phyloP scores from a whole-genome alignment of 2,329 filamentous ascomycete species.

The Myrmaecium sp. region DNA sequence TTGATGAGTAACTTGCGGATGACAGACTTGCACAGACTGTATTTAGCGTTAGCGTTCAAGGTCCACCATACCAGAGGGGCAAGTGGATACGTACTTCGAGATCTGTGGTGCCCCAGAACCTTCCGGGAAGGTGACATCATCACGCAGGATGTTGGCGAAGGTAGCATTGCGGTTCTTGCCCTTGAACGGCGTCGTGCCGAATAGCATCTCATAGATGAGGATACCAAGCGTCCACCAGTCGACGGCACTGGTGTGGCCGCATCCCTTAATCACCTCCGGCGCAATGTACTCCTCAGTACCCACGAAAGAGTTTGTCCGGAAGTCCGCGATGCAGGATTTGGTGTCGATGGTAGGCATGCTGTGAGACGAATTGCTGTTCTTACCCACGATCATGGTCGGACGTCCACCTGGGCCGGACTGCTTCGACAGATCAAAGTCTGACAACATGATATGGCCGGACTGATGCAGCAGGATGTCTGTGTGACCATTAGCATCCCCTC shows the following conservation, averaged over 20 bases:
- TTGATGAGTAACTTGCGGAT: conserved; percentile 97
- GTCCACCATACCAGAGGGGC: neutral
- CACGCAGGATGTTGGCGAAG: conserved; percentile 89
- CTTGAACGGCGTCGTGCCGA: conserved; percentile 96
- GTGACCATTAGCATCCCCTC: conserved; percentile 1
- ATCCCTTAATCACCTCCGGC: conserved; percentile 96
- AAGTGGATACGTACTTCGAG: conserved; percentile 55
- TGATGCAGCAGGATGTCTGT: conserved; percentile 92
- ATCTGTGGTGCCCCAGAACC: conserved; percentile 68
- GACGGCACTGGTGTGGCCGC: conserved; percentile 92
- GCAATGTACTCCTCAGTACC: conserved; percentile 98
- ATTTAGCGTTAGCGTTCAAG: conserved; percentile 14
- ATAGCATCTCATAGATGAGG: conserved; percentile 96
- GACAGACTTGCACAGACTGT: conserved; percentile 86
- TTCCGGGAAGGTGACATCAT: conserved; percentile 93
- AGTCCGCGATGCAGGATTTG: conserved; percentile 94
- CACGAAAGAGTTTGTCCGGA: conserved; percentile 95
- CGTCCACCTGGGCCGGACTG: conserved; percentile 92
- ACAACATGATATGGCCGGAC: conserved; percentile 99
- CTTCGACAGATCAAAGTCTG: conserved; percentile 95
- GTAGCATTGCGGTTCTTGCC: conserved; percentile 97
- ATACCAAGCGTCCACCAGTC: conserved; percentile 99
- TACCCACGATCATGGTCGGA: conserved; percentile 89
- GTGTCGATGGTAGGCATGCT: conserved; percentile 95
- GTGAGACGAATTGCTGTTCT: conserved; percentile 66